Conservation (phyloP, 345 rosid genomes). For the Mercurialis annua region DNA sequence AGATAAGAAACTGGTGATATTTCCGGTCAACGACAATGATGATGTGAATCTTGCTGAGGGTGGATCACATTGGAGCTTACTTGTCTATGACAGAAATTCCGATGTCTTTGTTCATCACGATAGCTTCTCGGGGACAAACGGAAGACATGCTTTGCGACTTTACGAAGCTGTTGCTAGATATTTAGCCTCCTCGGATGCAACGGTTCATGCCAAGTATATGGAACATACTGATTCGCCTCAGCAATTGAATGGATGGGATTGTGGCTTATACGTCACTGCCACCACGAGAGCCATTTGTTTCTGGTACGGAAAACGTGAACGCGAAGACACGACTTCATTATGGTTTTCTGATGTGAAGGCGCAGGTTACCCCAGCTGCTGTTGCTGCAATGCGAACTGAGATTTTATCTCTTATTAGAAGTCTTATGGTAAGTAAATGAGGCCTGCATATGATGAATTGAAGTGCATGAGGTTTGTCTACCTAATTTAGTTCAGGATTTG, state of each 20-base stretch:
- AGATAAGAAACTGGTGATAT: constrained; percentile 51
- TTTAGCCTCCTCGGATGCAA: constrained; percentile 24
- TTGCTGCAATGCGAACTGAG: constrained; percentile 48
- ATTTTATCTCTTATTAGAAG: constrained; percentile 48
- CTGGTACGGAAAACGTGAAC: constrained; percentile 42
- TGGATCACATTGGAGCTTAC: constrained; percentile 84
- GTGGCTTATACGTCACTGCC: constrained; percentile 66
- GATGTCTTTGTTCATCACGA: constrained; percentile 76
- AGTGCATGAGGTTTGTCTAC: no score
- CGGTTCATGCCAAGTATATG: constrained; percentile 32
- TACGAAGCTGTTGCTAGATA: constrained; percentile 41
- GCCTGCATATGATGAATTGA: no score
- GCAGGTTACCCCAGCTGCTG: constrained; percentile 49
- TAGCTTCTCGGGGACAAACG: constrained; percentile 47
- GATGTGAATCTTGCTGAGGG: constrained; percentile 70
- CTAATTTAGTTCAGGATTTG: no score
- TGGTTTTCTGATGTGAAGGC: constrained; percentile 67
- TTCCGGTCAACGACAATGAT: constrained; percentile 66
- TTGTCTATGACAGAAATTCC: constrained; percentile 49
- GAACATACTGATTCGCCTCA: constrained; percentile 53
- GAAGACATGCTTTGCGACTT: constrained; percentile 38
- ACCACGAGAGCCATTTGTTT: constrained; percentile 48
- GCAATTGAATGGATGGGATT: constrained; percentile 69
- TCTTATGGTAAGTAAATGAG: constrained; percentile 17
- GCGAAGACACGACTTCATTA: constrained; percentile 27